Base-by-base conservation (phyloP, 768 basidiomycete genomes). In the Leccinum variicolor region DNA sequence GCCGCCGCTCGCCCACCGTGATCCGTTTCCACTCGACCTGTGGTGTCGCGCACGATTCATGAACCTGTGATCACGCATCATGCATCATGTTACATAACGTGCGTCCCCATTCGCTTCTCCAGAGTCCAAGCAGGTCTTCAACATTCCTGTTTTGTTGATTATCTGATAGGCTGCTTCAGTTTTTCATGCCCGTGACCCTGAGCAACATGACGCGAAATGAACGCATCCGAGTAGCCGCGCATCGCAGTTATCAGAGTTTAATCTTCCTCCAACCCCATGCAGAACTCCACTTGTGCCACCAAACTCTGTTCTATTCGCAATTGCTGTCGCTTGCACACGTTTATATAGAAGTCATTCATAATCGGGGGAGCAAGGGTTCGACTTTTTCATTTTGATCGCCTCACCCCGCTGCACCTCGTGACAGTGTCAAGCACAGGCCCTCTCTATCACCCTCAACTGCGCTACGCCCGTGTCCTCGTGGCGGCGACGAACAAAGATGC, bases 311-410 rank as follows among this genome's bases (percentile, higher is more conserved):
- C 47, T 50, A 9, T 55, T 48, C 28, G 19, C 28, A 41, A n/a
- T 29, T 46, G 29, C 53, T 25, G 29, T 23, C 55, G 47, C 50
- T 65, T 63, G 50, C 64, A 25, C 68, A 68, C 68, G 68, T 31
- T 63, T 68, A 68, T 68, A 61, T 70, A 47, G 29, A 31, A 5
- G n/a, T 53, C 46, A 33, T 60, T 65, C 58, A 63, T 58, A 68
- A 69, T 54, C 43, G 31, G 8, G 15, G 29, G 11, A 54, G 14
- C 21, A 33, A 39, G 14, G 36, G 36, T 17, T 57, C 48, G 31
- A 48, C n/a, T 31, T 34, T 23, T 57, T 60, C 57, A 64, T 67
- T 62, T 62, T 29, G 33, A 55, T 62, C 43, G 43, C 31, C 43
- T 55, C 48, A 21, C 46, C 60, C 36, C 14, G 53, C 54, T 34